Conservation (phyloP, 2,329 filamentous ascomycete genomes). For the Arachnopeziza araneosa region DNA sequence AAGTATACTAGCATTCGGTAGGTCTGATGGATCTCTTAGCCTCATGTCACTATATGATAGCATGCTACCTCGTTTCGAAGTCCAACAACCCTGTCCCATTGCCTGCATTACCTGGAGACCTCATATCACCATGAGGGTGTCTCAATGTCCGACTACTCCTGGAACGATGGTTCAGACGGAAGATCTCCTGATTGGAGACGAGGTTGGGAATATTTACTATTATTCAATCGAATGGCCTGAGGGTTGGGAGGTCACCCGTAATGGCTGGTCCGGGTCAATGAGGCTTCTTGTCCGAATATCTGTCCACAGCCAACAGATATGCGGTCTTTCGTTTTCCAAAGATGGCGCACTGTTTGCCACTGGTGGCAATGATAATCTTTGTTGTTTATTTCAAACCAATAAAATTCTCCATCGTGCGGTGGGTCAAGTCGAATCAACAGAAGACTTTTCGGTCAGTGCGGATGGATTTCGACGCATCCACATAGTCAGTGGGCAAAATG, state of each 20-base stretch:
- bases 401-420: slow-evolving; percentile 14
- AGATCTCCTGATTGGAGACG: slow-evolving; percentile 82
- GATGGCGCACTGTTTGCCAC: slow-evolving; percentile 75
- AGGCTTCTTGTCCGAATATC: slow-evolving; percentile 70
- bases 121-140: slow-evolving; percentile 46
- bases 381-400: slow-evolving; percentile 65
- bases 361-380: slow-evolving; percentile 88
- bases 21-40: slow-evolving; percentile 69
- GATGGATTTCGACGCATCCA: slow-evolving; percentile 29
- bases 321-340: slow-evolving; percentile 81
- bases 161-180: slow-evolving; percentile 60
- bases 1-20: slow-evolving; percentile 78
- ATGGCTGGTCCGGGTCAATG: slow-evolving; percentile 73
- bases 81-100: slow-evolving; percentile 65
- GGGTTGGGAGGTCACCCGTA: slow-evolving; percentile 53
- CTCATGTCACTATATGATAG: slow-evolving; percentile 73
- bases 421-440: slow-evolving; percentile 1
- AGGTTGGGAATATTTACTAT: slow-evolving; percentile 76
- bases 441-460: slow-evolving; percentile 17
- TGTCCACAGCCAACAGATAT: slow-evolving; percentile 84
- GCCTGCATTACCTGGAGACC: slow-evolving; percentile 81
- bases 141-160: slow-evolving; percentile 40
- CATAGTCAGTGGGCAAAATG: slow-evolving; percentile 29
- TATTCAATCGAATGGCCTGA: slow-evolving; percentile 84
- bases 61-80: slow-evolving; percentile 64